Conservation (phyloP, 1,284 basidiomycete species). For the Ceratobasidium papillatum region DNA sequence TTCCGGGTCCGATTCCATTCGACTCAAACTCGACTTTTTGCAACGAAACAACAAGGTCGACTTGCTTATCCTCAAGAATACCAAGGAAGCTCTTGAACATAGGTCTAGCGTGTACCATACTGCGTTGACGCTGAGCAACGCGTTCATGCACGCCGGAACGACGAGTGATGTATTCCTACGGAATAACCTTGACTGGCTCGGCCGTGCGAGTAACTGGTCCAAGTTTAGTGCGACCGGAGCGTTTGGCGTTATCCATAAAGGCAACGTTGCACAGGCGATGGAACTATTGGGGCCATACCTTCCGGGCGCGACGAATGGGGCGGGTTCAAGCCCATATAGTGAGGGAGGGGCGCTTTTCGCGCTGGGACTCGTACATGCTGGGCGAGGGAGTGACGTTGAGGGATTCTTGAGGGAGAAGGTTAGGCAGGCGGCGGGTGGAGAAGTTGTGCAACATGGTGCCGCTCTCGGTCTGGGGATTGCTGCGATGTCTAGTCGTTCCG, state of each 20-base stretch:
- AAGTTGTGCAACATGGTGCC: slow-evolving; percentile 94
- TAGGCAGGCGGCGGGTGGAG: slow-evolving; percentile 69
- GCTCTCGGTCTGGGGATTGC: slow-evolving; percentile 93
- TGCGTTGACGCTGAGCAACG: slow-evolving; percentile 92
- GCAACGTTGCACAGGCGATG: slow-evolving; percentile 91
- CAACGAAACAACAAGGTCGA: slow-evolving; percentile 93
- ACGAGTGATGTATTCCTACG: slow-evolving; percentile 92
- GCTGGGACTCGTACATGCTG: slow-evolving; percentile 91
- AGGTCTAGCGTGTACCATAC: slow-evolving; percentile 96
- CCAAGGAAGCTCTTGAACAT: slow-evolving; percentile 91
- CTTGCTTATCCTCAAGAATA: slow-evolving; percentile 87
- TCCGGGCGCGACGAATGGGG: slow-evolving; percentile 77
- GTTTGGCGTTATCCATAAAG: slow-evolving; percentile 95
- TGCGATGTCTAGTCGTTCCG: slow-evolving; percentile 88
- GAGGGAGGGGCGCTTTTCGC: slow-evolving; percentile 95
- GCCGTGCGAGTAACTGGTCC: slow-evolving; percentile 93
- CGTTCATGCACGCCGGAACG: slow-evolving; percentile 95
- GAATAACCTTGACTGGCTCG: slow-evolving; percentile 95
- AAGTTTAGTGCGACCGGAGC: slow-evolving; percentile 97
- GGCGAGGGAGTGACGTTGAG: slow-evolving; percentile 71
- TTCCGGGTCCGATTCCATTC: slow-evolving; percentile 87
- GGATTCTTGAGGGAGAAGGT: slow-evolving; percentile 81
- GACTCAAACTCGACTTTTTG: slow-evolving; percentile 92
- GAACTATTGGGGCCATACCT: slow-evolving; percentile 94
- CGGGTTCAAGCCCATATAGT: slow-evolving; percentile 71